Evolutionary conservation across 2,329 filamentous ascomycete species (phyloP).

Genomic region (Cercospora sp.): DNA sequence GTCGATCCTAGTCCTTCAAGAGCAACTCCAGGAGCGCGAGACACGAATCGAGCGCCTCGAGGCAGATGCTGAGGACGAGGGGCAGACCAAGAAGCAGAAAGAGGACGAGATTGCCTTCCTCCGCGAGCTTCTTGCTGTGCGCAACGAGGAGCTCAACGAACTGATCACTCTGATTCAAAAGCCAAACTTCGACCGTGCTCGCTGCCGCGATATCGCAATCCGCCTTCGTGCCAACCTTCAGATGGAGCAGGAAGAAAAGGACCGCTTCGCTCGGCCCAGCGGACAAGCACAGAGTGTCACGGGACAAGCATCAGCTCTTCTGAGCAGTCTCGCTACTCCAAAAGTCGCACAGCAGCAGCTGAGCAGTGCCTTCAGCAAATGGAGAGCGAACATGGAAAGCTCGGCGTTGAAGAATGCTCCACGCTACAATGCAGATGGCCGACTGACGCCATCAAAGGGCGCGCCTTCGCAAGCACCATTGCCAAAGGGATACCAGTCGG

Average conservation of each 20-base stretch:
- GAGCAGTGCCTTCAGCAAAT: constrained; percentile 96
- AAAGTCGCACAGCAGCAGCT: constrained; percentile 72
- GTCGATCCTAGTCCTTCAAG: constrained; percentile 93
- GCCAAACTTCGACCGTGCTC: constrained; percentile 71
- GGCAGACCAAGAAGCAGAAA: constrained; percentile 81
- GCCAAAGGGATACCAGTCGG: constrained; percentile 66
- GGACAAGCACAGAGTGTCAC: constrained; percentile 33
- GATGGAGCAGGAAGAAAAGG: constrained; percentile 96
- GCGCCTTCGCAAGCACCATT: constrained; percentile 44
- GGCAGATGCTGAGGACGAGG: constrained; percentile 73
- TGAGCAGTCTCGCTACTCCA: constrained; percentile 76
- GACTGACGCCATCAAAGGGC: constrained; percentile 50
- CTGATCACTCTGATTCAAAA: constrained; percentile 78
- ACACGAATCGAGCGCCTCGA: constrained; percentile 85
- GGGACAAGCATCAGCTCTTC: constrained; percentile 68
- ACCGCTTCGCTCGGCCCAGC: constrained; percentile 62
- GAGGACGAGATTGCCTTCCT: constrained; percentile 95
- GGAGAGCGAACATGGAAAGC: constrained; percentile 67
- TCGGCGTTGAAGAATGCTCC: constrained; percentile 45
- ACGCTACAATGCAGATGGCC: constrained; percentile 45
- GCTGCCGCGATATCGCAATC: constrained; percentile 86
- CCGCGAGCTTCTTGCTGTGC: constrained; percentile 85
- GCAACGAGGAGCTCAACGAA: constrained; percentile 88
- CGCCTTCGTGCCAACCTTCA: constrained; percentile 90
- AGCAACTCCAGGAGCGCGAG: constrained; percentile 94